phyloP scores from a whole-genome alignment of 2,329 filamentous ascomycete species.

The Sclerotinia sclerotiorum region DNA sequence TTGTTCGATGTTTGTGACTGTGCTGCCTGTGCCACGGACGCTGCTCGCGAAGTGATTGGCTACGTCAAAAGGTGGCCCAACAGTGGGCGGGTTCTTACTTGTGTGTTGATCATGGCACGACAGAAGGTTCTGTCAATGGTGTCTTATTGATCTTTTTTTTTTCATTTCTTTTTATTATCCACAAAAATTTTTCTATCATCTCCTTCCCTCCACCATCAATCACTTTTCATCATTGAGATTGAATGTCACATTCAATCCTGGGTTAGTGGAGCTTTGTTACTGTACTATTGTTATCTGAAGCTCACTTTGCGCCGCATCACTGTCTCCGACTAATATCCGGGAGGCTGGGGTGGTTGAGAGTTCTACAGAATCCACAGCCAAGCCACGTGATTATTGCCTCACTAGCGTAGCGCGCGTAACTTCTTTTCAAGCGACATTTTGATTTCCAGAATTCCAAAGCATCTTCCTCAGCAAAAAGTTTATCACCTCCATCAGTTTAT shows the following conservation, averaged over 20 bases:
- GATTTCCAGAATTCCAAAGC: constrained; percentile 29
- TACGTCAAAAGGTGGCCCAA: constrained; percentile 19
- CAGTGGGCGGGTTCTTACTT: constrained; percentile 23
- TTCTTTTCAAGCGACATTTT: constrained; percentile 27
- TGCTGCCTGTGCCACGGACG: constrained; percentile 34
- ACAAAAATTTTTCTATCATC: not conserved
- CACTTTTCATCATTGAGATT: constrained; percentile 11
- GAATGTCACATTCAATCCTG: constrained; percentile 9
- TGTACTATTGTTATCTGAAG: constrained; percentile 11
- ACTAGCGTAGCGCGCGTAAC: constrained; percentile 24
- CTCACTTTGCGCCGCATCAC: constrained; percentile 14
- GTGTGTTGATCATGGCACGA: constrained; percentile 34
- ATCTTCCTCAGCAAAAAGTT: constrained; percentile 27
- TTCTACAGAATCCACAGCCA: constrained; percentile 24
- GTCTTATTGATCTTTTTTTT: constrained; percentile 25
- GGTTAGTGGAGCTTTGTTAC: constrained; percentile 12
- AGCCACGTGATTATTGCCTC: constrained; percentile 21
- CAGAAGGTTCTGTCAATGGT: constrained; percentile 27
- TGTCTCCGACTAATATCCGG: constrained; percentile 24
- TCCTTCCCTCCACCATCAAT: constrained; percentile 12
- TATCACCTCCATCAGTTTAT: constrained; percentile 29
- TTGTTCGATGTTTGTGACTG: constrained; percentile 36
- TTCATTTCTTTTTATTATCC: constrained; percentile 3
- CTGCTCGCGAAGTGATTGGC: constrained; percentile 29
- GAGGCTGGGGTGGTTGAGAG: constrained; percentile 20